A percentile compares a stretch with the other conserved stretches of the same genome.
phyloP scores from a whole-genome alignment of 306 rosid species.

The Luffa acutangula region DNA sequence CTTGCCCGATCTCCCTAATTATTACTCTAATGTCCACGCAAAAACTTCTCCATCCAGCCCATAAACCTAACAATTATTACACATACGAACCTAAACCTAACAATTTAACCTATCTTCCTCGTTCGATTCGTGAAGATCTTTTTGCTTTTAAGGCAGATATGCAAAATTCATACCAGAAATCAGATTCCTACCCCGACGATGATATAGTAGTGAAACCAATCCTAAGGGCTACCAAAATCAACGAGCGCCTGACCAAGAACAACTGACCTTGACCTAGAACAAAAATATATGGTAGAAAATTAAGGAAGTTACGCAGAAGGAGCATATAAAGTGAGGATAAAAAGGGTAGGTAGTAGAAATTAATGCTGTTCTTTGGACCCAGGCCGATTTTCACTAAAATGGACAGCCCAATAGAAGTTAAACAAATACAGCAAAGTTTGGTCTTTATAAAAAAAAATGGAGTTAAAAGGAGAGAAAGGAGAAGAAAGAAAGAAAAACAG shows the following conservation, averaged over 20 bases:
- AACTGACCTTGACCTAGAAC: too few relatives aligned
- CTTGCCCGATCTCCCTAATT: background rate
- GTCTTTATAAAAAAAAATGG: too few relatives aligned
- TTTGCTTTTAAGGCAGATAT: background rate
- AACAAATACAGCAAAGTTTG: too few relatives aligned
- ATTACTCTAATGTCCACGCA: background rate
- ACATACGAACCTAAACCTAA: background rate
- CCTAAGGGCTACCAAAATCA: background rate
- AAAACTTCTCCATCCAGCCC: background rate
- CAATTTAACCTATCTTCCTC: background rate
- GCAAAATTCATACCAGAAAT: background rate
- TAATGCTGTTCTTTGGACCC: background rate
- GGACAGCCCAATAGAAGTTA: background rate
- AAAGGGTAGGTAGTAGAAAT: background rate
- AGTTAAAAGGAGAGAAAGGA: too few relatives aligned
- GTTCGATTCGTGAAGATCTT: background rate
- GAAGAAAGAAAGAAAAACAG: too few relatives aligned
- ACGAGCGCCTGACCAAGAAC: background rate
- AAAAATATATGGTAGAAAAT: too few relatives aligned
- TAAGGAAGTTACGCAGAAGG: background rate
- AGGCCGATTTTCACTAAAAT: background rate
- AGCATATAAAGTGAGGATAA: too few relatives aligned
- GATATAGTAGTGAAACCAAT: background rate
- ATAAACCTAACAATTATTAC: background rate
- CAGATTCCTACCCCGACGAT: background rate